These are phyloP conservation scores for Breviolum minutum DNA, from an alignment of 73 alveolate genomes.

Conservation along the genomic window DNA sequence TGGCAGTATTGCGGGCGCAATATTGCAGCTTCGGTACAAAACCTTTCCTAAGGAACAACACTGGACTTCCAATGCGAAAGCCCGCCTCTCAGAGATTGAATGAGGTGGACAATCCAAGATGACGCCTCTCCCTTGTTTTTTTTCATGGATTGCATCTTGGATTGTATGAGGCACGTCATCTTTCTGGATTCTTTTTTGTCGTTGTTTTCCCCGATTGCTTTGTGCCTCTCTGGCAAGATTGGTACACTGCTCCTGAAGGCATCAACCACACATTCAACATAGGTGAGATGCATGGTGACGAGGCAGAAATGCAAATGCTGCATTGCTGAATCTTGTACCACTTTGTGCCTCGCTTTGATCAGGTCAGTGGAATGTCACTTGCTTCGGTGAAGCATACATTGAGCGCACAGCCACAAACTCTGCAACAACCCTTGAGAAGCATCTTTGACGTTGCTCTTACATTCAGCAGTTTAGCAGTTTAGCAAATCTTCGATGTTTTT, in stretches of 20 bases:
- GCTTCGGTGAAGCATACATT: slow-evolving; percentile 59
- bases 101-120: no score
- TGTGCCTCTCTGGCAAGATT: neutral
- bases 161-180: no score
- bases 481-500: no score
- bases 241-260: neutral
- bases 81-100: neutral
- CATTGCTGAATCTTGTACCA: neutral
- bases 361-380: slow-evolving; percentile 59
- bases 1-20: no score
- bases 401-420: slow-evolving; percentile 43
- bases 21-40: neutral
- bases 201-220: no score
- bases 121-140: no score
- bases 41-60: slow-evolving; percentile 21
- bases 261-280: slow-evolving; percentile 52
- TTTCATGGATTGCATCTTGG: no score
- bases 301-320: neutral
- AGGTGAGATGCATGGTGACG: slow-evolving; percentile 79
- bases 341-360: neutral
- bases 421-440: neutral
- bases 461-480: no score
- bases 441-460: neutral
- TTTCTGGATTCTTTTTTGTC: no score
- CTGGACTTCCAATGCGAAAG: slow-evolving; percentile 79